Evolutionary conservation across 768 basidiomycete species (phyloP), one percentile per base, ranked within the genome.

Genomic region (Lentinula raphanica): DNA sequence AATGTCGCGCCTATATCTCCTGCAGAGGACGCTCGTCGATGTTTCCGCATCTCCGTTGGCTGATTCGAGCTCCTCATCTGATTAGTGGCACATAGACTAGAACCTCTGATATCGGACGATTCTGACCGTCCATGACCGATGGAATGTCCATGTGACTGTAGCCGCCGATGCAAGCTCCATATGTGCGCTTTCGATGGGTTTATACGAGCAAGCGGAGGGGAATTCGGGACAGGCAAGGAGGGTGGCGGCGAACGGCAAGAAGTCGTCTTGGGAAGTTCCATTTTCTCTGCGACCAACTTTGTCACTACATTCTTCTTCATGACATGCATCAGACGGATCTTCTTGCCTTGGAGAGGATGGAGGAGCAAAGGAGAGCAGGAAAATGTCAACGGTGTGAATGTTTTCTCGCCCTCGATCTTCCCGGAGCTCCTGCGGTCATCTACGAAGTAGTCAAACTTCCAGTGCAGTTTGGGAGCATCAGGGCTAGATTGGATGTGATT

Each of bases 371-470:
- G 89, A 3, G 88, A 85, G 65, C 91, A 93, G 17, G 83, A 80
- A 68, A 92, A 92, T 17, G 81, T 81, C 23, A 92, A 69, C 2
- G 91, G 91, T 1, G 83, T 88, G 57, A 92, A 65, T 1, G 75
- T 76, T 72, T 87, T 90, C 71, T 93, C 92, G 15, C 87, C 88
- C 5, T 78, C 73, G n/a, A 64, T 58, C 74, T 78, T 23, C 81
- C 80, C 3, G 76, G 73, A 6, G 68, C 67, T 23, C 54, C 74
- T 70, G 31, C 83, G 76, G 61, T 90, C 84, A 39, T 82, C 80
- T 9, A 94, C 87, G 31, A 85, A 65, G 67, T 94, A 94, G 56
- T 90, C 87, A 61, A 94, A 87, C 57, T 82, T 82, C 93, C 92
- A 94, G 23, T 73, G 72, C 17, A 90, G 71, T 58, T 79, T 82